Conservation (phyloP, 306 rosid species). For the Dalbergia cultrata region DNA sequence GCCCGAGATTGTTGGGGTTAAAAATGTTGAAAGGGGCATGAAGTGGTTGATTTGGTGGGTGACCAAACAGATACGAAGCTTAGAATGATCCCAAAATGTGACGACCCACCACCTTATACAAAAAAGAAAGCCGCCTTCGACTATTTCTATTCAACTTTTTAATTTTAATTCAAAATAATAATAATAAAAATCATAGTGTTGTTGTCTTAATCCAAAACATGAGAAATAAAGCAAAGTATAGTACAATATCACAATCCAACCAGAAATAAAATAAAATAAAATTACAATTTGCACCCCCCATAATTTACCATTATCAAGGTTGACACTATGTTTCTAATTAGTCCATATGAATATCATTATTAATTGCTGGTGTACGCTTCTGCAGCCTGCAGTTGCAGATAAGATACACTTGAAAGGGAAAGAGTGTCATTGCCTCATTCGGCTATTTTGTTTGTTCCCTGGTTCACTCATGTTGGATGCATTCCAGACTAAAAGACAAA, state of each 20-base stretch:
- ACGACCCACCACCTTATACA: constrained; percentile 17
- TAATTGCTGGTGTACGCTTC: neutral
- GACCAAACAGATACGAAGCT: constrained; percentile 48
- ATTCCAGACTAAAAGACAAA: constrained; percentile 21
- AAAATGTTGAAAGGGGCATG: neutral
- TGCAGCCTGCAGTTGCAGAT: neutral
- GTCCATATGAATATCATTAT: constrained; percentile 2
- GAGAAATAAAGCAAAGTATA: constrained; percentile 2
- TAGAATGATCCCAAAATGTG: constrained; percentile 29
- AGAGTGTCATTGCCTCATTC: constrained; percentile 2
- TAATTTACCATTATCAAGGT: constrained; percentile 1
- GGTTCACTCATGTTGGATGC: constrained; percentile 19
- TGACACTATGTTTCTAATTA: neutral
- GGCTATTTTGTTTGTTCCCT: constrained; percentile 11
- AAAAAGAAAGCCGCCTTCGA: constrained; percentile 51
- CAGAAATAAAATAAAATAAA: neutral
- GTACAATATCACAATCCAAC: too few relatives aligned
- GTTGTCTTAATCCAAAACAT: neutral
- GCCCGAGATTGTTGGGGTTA: neutral
- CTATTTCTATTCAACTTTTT: neutral
- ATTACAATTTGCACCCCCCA: neutral
- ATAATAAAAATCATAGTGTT: neutral
- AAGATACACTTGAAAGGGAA: constrained; percentile 24
- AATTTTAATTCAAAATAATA: neutral
- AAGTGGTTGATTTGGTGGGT: constrained; percentile 50